Evolutionary conservation across 192 early-diverging fungal species (phyloP).

Genomic region (Rhizoclosmatium sp.): DNA sequence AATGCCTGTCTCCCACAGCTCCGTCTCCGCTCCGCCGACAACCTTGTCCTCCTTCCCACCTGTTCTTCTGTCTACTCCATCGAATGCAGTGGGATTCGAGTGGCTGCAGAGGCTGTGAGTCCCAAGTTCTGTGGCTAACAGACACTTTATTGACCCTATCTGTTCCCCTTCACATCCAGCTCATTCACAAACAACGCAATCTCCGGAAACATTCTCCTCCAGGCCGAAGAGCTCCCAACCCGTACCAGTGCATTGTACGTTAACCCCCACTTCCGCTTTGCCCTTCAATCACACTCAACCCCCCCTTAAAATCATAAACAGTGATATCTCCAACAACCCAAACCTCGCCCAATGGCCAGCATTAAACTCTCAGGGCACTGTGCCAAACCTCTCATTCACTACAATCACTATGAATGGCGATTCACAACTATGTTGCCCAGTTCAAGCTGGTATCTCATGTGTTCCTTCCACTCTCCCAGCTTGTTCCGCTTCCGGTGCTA

Average conservation of each 20-base stretch:
- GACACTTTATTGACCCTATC: no score
- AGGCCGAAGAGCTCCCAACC: constrained; percentile 12
- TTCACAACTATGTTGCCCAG: constrained; percentile 16
- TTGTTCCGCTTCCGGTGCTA: neutral
- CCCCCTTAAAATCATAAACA: neutral
- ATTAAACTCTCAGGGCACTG: neutral
- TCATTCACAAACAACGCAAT: constrained; percentile 33
- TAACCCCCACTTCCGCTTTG: neutral
- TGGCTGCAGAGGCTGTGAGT: constrained; percentile 9
- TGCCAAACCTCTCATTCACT: constrained; percentile 13
- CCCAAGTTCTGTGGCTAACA: no score
- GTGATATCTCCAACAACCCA: constrained; percentile 34
- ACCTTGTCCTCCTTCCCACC: constrained; percentile 13
- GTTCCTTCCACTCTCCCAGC: neutral
- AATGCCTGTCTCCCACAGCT: neutral
- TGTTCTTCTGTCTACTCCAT: neutral
- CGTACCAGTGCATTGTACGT: constrained; percentile 1
- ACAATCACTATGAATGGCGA: constrained; percentile 4
- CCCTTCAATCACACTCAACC: neutral
- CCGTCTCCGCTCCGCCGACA: constrained; percentile 8
- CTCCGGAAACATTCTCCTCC: neutral
- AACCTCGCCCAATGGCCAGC: constrained; percentile 9
- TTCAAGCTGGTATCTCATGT: neutral
- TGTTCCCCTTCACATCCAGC: neutral
- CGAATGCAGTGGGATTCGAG: constrained; percentile 16